Conservation (phyloP, 352 stramenopile species). For the Phytophthora cactorum region DNA sequence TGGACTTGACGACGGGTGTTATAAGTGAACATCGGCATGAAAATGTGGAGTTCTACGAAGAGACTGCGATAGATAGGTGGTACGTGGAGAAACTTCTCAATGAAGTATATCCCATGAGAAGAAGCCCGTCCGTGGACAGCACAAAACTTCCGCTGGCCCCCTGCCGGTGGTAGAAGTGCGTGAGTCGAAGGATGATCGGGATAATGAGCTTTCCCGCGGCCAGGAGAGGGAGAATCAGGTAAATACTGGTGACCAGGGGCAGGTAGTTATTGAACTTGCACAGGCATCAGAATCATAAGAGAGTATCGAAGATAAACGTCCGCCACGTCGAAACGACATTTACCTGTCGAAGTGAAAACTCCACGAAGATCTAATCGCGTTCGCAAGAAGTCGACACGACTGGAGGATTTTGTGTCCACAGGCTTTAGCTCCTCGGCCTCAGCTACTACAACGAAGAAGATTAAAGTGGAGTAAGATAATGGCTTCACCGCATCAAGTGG, state of each 20-base stretch:
- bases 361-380: neutral
- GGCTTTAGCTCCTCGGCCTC: conserved; percentile 17
- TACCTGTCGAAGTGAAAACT: conserved; percentile 16
- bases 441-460: conserved; percentile 3
- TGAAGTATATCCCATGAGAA: conserved; percentile 9
- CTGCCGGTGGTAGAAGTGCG: conserved; percentile 10
- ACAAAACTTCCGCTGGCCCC: conserved; percentile 4
- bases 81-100: conserved; percentile 24
- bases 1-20: conserved; percentile 11
- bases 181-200: neutral
- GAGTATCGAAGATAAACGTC: conserved; percentile 16
- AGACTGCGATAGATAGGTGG: conserved; percentile 9
- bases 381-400: conserved; percentile 7
- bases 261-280: neutral
- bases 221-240: neutral
- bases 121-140: conserved; percentile 3
- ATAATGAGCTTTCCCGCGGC: neutral
- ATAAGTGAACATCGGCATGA: conserved; percentile 14
- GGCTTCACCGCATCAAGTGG: neutral
- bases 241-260: neutral
- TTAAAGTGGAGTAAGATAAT: conserved; percentile 18
- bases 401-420: conserved; percentile 4
- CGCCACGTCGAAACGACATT: conserved; percentile 8
- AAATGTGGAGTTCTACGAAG: conserved; percentile 26
- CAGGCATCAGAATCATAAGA: conserved; percentile 9